phyloP scores from a whole-genome alignment of 2,329 filamentous ascomycete genomes.

The Capronia americana region DNA sequence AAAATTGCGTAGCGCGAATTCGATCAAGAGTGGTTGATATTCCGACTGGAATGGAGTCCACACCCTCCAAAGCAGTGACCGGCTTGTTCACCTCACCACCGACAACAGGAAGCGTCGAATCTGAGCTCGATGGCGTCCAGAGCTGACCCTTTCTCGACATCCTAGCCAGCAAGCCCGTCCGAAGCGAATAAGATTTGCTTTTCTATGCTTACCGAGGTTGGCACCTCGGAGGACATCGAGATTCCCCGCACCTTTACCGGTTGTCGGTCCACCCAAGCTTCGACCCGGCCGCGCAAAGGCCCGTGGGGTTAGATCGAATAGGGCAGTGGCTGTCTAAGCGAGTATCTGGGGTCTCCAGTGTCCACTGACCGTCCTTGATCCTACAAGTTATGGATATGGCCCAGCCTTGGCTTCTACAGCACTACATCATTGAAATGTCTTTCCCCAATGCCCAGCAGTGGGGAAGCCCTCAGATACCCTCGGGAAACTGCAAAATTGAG shows the following conservation, averaged over 20 bases:
- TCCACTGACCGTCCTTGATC: background rate
- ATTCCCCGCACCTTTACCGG: background rate
- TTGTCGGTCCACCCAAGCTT: background rate
- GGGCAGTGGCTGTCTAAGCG: background rate
- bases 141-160: background rate
- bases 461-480: slow-evolving; percentile 2
- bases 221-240: background rate
- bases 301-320: background rate
- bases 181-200: too few relatives aligned
- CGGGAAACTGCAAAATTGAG: slow-evolving; percentile 1
- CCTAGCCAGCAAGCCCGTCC: background rate
- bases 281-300: background rate
- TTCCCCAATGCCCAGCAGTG: background rate
- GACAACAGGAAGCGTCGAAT: background rate
- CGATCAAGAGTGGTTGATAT: background rate
- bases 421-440: background rate
- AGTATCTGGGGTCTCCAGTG: background rate
- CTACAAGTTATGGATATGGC: slow-evolving; percentile 2
- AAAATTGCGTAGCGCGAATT: background rate
- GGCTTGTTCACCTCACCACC: background rate
- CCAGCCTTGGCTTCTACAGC: slow-evolving; percentile 15
- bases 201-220: background rate
- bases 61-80: background rate
- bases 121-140: background rate
- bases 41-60: background rate